Base-by-base conservation (phyloP, 2,329 filamentous ascomycete species). In the Septoria linicola region DNA sequence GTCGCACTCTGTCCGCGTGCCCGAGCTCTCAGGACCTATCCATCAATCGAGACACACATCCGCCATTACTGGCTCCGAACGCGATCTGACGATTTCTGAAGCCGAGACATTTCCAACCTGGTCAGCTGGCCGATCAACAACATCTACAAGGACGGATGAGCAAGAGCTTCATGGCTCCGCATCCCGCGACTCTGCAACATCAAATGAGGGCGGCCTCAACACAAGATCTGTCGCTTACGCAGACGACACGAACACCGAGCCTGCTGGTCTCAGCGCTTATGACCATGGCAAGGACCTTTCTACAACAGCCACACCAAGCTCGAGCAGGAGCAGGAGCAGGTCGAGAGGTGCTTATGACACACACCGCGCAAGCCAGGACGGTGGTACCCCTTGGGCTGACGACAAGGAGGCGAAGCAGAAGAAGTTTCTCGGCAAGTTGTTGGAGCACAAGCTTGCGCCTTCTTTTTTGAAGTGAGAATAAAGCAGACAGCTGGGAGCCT, bases 371-470 rank as follows among this genome's bases (percentile, higher is more conserved):
- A 48, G 44, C n/a, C 44, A 48, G 17, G 40, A 49, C 23, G 47
- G 47, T 11, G 31, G 34, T 11, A 23, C 20, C 10, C 31, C 37
- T 14, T 41, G 47, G 21, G 37, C 39, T 10, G 40, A 49, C 8
- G 47, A 49, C 6, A 36, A 41, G 16, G 47, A 49, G 20, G 40
- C 31, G 16, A 35, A 42, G 14, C 47, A 49, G 5, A 43, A 43
- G 40, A 42, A 31, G 16, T n/a, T 35, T 17, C 13, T 49, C 4
- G 13, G 32, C n/a, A 49, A 37, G 23, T n/a, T 43, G 1, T 20
- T 49, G 31, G 39, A 43, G 14, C 47, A 49, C 11, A 49, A 49
- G 23, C 40, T 49, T 41, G 47, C 40, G 8, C 47, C 47, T 1
- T 43, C 30, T 6, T 49, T 49, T 21, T 36, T 49, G 47, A 27